These are phyloP conservation scores for Monosporozyma servazzii DNA, from an alignment of 805 yeast genomes.

Conservation along the genomic window DNA sequence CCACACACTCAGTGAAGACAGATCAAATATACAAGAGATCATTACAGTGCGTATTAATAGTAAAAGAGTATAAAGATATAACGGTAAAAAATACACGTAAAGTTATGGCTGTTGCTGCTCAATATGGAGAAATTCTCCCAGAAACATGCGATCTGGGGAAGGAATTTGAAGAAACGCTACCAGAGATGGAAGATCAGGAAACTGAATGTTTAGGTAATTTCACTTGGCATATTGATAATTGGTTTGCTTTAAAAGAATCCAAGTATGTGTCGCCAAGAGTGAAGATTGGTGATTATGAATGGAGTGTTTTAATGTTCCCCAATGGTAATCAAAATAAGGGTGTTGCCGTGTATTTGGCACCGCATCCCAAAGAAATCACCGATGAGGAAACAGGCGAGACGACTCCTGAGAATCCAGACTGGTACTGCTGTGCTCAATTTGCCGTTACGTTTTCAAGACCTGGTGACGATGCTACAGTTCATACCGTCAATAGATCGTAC, in stretches of 20 bases:
- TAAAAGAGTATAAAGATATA: not conserved
- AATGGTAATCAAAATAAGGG: conserved; percentile 53
- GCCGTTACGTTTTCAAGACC: conserved; percentile 82
- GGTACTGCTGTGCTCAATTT: conserved; percentile 91
- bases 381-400: conserved; percentile 23
- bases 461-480: conserved; percentile 45
- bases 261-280: conserved; percentile 36
- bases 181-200: conserved; percentile 17
- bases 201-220: conserved; percentile 27
- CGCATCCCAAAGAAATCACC: conserved; percentile 34
- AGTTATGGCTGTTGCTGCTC: not conserved
- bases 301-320: conserved; percentile 71
- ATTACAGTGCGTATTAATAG: not conserved
- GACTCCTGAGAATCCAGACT: conserved; percentile 37
- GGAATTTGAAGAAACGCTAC: conserved; percentile 16
- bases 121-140: conserved; percentile 9
- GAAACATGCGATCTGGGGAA: conserved; percentile 18
- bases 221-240: conserved; percentile 45
- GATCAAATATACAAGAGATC: not conserved
- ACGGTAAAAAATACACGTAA: not conserved
- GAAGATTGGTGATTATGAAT: conserved; percentile 51
- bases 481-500: conserved; percentile 52
- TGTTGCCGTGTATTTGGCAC: conserved; percentile 74
- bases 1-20: not conserved
- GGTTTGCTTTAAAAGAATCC: conserved; percentile 38